Conservation (phyloP, 495 filamentous ascomycete genomes). For the Aspergillus haitiensis region DNA sequence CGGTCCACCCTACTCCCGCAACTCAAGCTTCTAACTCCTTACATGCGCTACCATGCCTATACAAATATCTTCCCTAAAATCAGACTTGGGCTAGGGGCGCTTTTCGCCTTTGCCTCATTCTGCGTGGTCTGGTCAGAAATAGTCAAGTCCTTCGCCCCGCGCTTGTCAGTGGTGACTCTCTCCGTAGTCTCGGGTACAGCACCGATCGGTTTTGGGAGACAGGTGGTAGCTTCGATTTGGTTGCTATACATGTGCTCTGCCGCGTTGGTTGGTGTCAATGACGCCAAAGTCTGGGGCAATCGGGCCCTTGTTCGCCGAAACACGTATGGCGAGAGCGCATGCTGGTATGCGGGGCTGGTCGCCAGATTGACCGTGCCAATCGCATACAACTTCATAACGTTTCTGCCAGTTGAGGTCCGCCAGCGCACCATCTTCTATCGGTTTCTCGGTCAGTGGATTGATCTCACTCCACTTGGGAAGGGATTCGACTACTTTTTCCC, state of each 20-base stretch:
- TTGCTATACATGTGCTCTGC: constrained; percentile 90
- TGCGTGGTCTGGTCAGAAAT: constrained; percentile 92
- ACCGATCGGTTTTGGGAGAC: constrained; percentile 77
- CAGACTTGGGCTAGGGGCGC: constrained; percentile 56
- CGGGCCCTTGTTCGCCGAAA: constrained; percentile 85
- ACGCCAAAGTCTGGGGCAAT: constrained; percentile 93
- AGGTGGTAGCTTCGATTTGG: constrained; percentile 82
- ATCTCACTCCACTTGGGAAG: constrained; percentile 77
- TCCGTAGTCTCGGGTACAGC: constrained; percentile 77
- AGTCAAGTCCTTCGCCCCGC: constrained; percentile 71
- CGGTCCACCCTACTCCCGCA: constrained; percentile 54
- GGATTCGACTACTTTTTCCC: constrained; percentile 90
- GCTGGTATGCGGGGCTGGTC: constrained; percentile 91
- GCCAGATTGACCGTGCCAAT: constrained; percentile 88
- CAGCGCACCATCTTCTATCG: constrained; percentile 74
- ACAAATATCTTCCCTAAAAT: constrained; percentile 66
- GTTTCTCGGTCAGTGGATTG: constrained; percentile 81
- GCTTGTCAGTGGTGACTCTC: constrained; percentile 77
- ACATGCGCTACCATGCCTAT: constrained; percentile 78
- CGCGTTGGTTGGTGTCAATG: constrained; percentile 78
- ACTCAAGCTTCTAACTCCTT: constrained; percentile 70
- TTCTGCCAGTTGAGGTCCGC: constrained; percentile 68
- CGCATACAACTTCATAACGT: constrained; percentile 93
- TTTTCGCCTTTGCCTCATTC: constrained; percentile 72
- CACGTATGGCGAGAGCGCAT: constrained; percentile 87